Evolutionary conservation across 768 basidiomycete genomes (phyloP).

Genomic region (Chalciporus sphaerocephalus): DNA sequence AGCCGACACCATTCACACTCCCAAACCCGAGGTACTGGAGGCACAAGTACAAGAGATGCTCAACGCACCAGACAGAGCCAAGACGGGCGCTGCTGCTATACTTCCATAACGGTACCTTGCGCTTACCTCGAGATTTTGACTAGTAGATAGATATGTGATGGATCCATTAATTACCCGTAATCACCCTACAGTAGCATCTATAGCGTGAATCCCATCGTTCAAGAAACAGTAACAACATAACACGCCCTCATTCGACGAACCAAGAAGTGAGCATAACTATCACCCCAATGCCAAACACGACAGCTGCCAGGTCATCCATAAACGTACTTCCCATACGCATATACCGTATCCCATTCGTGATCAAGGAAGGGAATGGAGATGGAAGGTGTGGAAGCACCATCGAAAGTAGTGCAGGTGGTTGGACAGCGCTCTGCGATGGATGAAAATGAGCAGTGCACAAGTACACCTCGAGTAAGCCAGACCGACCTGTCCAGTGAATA

Average conservation of each 20-base stretch:
- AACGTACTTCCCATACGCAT: conserved; percentile 61
- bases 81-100: conserved; percentile 39
- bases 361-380: conserved; percentile 55
- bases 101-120: conserved; percentile 25
- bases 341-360: conserved; percentile 63
- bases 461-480: neutral
- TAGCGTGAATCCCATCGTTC: neutral
- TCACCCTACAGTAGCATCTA: conserved; percentile 3
- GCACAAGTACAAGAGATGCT: conserved; percentile 31
- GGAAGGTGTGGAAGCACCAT: conserved; percentile 65
- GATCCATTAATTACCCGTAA: neutral
- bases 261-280: conserved; percentile 52
- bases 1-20: conserved; percentile 5
- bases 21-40: conserved; percentile 19
- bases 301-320: conserved; percentile 65
- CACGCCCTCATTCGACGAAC: conserved; percentile 26
- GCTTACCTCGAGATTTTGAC: neutral
- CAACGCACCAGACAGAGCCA: conserved; percentile 25
- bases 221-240: neutral
- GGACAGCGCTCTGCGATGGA: conserved; percentile 47
- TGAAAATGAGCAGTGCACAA: conserved; percentile 1
- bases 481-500: conserved; percentile 67
- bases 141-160: neutral
- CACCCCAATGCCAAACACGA: conserved; percentile 70
- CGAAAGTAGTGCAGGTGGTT: conserved; percentile 55